Evolutionary conservation across 2,329 filamentous ascomycete species (phyloP), one percentile per base, ranked within the genome.

Genomic region (Lasiodiplodia citricola): DNA sequence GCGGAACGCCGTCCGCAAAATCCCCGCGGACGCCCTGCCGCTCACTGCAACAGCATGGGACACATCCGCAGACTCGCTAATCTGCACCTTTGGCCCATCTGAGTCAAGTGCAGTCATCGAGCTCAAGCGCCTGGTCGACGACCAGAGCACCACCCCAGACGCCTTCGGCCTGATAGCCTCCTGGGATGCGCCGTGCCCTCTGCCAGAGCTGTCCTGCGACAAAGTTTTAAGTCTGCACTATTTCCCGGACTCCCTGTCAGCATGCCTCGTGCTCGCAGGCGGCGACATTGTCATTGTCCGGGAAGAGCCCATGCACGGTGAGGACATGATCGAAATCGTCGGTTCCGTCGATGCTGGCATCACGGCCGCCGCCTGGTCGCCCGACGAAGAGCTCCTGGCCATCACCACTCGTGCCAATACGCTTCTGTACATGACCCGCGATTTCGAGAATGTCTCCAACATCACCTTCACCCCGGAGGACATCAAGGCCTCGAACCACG

Each of bases 281-380:
- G 96, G 96, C 70, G 95, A 99, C 80, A 95, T 99, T 71, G 83
- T 97, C 70, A 86, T 94, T 64, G 91, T 97, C 35, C 88, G 91
- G 72, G 93, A 97, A 77, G 87, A 90, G 51, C 85, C 88, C 54
- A 77, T 85, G 38, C 82, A 85, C 6, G 89, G 87, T 70, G 89
- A 92, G 78, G 92, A 94, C 47, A 90, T 92, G 73, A 94, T 99
- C 73, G 96, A 98, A 80, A 98, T 99, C 73, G 89, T 98, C 71
- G 96, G 96, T 55, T 96, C 94, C 41, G 92, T 99, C 47, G 94
- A 97, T 81, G 92, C 91, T 69, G 96, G 95, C 28, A 97, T 99
- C 74, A 88, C 90, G 28, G 93, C 94, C 18, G 95, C 94, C 18
- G 87, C 89, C 73, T 99, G 96, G 96, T 97, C 95, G 50, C 94